phyloP scores from a whole-genome alignment of 1,139 yeast genomes.

The Sugiyamaella pinicola region DNA sequence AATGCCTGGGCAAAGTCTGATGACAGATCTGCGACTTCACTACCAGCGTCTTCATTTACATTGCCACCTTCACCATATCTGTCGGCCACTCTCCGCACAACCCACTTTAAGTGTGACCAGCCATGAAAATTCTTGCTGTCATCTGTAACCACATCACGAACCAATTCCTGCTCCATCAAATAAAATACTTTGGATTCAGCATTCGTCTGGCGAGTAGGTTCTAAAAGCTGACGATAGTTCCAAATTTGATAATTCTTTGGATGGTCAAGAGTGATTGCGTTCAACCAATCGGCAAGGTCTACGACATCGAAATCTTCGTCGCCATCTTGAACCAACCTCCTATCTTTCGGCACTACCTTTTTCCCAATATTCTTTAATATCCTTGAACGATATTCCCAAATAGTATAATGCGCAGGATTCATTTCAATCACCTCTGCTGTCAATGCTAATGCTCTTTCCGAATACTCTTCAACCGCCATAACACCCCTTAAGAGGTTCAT shows the following conservation, averaged over 20 bases:
- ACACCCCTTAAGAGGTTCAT: constrained; percentile 68
- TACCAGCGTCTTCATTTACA: not conserved
- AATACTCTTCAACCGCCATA: constrained; percentile 60
- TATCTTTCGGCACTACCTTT: constrained; percentile 36
- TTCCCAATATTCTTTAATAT: constrained; percentile 49
- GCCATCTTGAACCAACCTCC: constrained; percentile 36
- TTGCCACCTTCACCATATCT: constrained; percentile 5
- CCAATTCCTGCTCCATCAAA: constrained; percentile 61
- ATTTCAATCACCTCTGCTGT: constrained; percentile 63
- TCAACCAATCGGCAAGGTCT: constrained; percentile 64
- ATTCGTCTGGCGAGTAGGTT: constrained; percentile 6
- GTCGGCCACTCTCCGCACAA: constrained; percentile 1
- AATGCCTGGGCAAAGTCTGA: constrained; percentile 38
- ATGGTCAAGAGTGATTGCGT: constrained; percentile 68
- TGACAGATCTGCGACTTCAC: constrained; percentile 30
- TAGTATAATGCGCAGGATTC: constrained; percentile 90
- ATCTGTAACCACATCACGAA: constrained; percentile 66
- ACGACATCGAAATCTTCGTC: constrained; percentile 36
- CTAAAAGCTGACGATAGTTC: constrained; percentile 72
- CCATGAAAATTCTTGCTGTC: constrained; percentile 94
- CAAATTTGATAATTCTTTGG: constrained; percentile 95
- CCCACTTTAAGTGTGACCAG: constrained; percentile 90
- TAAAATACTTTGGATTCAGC: constrained; percentile 38
- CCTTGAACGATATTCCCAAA: constrained; percentile 76
- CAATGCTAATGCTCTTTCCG: constrained; percentile 69